Evolutionary conservation across 1,284 basidiomycete genomes (phyloP).

Genomic region (Cystobasidium sp.): DNA sequence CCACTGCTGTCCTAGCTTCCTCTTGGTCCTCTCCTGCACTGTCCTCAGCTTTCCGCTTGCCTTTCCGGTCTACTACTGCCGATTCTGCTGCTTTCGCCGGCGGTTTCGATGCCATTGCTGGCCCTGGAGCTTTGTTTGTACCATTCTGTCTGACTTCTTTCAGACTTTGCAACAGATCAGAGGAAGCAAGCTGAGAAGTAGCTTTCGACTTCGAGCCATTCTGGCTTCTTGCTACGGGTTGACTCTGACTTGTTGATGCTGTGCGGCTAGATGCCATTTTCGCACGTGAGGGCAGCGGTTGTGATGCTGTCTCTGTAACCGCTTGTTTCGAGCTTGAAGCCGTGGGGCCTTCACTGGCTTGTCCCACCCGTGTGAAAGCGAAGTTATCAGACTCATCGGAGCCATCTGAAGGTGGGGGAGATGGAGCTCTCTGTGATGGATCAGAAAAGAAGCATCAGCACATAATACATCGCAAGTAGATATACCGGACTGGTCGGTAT

Average conservation of each 20-base stretch:
- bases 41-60: conserved; percentile 43
- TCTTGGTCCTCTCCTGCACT: conserved; percentile 1
- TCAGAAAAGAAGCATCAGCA: background rate
- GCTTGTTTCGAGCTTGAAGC: conserved; percentile 1
- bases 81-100: background rate
- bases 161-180: conserved; percentile 3
- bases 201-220: background rate
- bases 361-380: conserved; percentile 29
- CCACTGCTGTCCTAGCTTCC: background rate
- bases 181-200: background rate
- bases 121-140: background rate
- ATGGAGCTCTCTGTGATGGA: conserved; percentile 2
- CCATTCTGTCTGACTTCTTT: conserved; percentile 6
- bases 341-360: background rate
- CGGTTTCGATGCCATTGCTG: background rate
- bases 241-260: background rate
- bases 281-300: background rate
- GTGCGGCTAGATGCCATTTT: background rate
- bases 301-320: background rate
- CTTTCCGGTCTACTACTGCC: conserved; percentile 31
- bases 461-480: background rate
- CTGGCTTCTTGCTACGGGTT: background rate
- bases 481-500: background rate
- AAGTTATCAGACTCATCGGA: conserved; percentile 33
- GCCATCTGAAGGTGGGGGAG: conserved; percentile 9